Base-by-base conservation (phyloP, 495 filamentous ascomycete species). In the Hyaloscypha bicolor region DNA sequence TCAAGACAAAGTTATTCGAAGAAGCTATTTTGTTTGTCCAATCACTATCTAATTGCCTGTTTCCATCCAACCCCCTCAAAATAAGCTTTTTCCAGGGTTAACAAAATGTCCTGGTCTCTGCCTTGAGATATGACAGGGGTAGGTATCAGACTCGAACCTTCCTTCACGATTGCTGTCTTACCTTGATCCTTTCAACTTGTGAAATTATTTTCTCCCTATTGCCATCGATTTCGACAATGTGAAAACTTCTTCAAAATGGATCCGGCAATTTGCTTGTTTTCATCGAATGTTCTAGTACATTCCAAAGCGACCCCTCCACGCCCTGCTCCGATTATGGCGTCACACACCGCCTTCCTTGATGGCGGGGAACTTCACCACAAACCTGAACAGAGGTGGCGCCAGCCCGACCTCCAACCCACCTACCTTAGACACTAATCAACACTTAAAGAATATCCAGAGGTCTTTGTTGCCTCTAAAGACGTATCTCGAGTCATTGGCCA, bases 401-500 rank as follows among this genome's bases (percentile, higher is more conserved):
- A 63, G 19, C 60, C 37, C 37, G 60, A 51, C 19, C 1, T 31
- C 9, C 60, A 60, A 37, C 30, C 30, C 32, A n/a, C 29, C 6
- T 37, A 60, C 56, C 29, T 30, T 4, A 9, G 25, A 16, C 9
- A 60, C 33, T 30, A 60, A 60, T 33, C 30, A 16, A 60, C 56
- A 60, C n/a, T 33, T 21, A 9, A 37, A 35, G 9, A 14, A 48
- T 6, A 19, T 48, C 42, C 16, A 14, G 16, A 48, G 42, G 0
- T 48, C 42, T 21, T 21, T 59, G 2, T 21, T 59, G 30, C 25
- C n/a, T 60, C 42, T 30, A 45, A 51, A 32, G 12, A 29, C 16
- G 16, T 42, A 35, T 31, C 22, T 53, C 32, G 2, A 35, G 14
- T 62, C 58, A 67, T 67, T 67, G 65, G 65, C n/a, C 65, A 67